A percentile compares a stretch with the other conserved stretches of the same genome.
These are phyloP conservation scores for Anthracocystis walkeri DNA, from an alignment of 1,284 basidiomycete genomes.

Conservation along the genomic window DNA sequence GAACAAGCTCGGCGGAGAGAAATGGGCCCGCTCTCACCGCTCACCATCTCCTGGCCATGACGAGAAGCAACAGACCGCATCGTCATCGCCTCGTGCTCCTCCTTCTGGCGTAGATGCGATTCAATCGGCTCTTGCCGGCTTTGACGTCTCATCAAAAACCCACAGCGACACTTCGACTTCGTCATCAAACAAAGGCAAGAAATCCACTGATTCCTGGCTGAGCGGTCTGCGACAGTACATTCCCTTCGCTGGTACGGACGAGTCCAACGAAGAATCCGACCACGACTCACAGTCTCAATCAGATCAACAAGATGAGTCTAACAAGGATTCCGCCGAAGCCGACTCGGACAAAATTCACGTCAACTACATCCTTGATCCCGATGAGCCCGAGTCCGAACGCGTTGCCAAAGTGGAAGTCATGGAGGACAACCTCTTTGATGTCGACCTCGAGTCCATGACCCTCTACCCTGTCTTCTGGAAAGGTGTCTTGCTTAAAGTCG, in stretches of 20 bases:
- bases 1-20: slow-evolving; percentile 41
- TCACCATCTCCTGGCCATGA: not conserved
- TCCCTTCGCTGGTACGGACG: slow-evolving; percentile 5
- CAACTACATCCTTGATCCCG: slow-evolving; percentile 59
- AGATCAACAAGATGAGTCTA: slow-evolving; percentile 13
- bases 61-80: slow-evolving; percentile 4
- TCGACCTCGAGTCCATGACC: slow-evolving; percentile 62
- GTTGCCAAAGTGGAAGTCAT: slow-evolving; percentile 59
- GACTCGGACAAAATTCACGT: slow-evolving; percentile 45
- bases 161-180: slow-evolving; percentile 8
- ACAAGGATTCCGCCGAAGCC: slow-evolving; percentile 7
- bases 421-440: slow-evolving; percentile 67
- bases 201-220: slow-evolving; percentile 10
- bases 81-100: slow-evolving; percentile 22
- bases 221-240: slow-evolving; percentile 14
- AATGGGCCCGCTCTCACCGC: slow-evolving; percentile 18
- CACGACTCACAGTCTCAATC: slow-evolving; percentile 7
- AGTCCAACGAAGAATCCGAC: not conserved
- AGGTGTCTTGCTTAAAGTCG: slow-evolving; percentile 66
- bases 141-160: slow-evolving; percentile 5
- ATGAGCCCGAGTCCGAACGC: slow-evolving; percentile 54
- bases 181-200: not conserved
- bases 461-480: slow-evolving; percentile 70
- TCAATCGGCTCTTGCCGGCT: slow-evolving; percentile 27
- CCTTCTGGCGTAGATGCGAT: slow-evolving; percentile 54